These are phyloP conservation scores for Suillus variegatus DNA, from an alignment of 768 basidiomycete species.

Conservation along the genomic window DNA sequence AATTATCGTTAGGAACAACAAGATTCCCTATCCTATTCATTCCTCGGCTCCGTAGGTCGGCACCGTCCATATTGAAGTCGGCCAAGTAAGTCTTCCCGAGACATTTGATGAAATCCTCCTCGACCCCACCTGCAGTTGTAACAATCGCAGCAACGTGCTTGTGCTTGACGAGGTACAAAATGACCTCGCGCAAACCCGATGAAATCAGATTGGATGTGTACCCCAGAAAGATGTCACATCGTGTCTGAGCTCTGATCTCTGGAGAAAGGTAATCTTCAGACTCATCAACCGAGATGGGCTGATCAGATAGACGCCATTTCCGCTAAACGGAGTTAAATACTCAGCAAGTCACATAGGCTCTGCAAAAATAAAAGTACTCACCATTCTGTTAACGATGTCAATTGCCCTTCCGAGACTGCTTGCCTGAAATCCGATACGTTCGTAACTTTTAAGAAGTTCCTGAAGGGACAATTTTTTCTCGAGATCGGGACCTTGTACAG, in stretches of 20 bases:
- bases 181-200: slow-evolving; percentile 92
- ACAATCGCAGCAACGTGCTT: slow-evolving; percentile 87
- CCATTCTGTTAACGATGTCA: slow-evolving; percentile 92
- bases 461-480: slow-evolving; percentile 66
- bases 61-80: slow-evolving; percentile 91
- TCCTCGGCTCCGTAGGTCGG: slow-evolving; percentile 82
- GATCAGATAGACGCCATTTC: slow-evolving; percentile 87
- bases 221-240: slow-evolving; percentile 90
- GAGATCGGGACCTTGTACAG: slow-evolving; percentile 89
- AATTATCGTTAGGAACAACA: slow-evolving; percentile 96
- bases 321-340: slow-evolving; percentile 47
- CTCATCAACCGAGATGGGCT: slow-evolving; percentile 71
- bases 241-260: slow-evolving; percentile 64
- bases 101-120: slow-evolving; percentile 99
- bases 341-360: neutral
- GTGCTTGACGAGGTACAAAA: slow-evolving; percentile 91
- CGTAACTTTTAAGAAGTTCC: slow-evolving; percentile 74
- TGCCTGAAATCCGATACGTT: slow-evolving; percentile 97
- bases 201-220: slow-evolving; percentile 99
- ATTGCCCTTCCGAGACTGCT: slow-evolving; percentile 88
- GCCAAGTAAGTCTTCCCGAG: slow-evolving; percentile 95
- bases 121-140: slow-evolving; percentile 97
- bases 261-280: slow-evolving; percentile 62
- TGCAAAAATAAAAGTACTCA: slow-evolving; percentile 29
- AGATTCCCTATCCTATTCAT: slow-evolving; percentile 98